Conservation (phyloP, 2,329 filamentous ascomycete species). For the Curvularia spicifera region DNA sequence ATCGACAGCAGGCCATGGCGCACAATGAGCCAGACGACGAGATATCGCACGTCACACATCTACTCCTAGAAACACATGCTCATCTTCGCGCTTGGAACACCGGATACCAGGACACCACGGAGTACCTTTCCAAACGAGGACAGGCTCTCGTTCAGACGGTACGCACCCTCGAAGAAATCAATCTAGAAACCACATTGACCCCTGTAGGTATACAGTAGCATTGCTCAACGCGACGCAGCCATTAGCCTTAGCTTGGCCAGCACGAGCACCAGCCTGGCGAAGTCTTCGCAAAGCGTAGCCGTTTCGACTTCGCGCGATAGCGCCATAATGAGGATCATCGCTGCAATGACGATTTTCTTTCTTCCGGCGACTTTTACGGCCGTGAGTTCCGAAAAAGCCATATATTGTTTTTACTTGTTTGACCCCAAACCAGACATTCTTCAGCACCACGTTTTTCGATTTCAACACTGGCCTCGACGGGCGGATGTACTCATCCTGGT, state of each 20-base stretch:
- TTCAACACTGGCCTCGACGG: conserved; percentile 18
- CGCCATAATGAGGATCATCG: conserved; percentile 31
- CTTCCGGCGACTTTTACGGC: conserved; percentile 35
- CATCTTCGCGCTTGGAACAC: conserved; percentile 20
- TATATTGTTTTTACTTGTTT: background rate
- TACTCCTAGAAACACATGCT: conserved; percentile 16
- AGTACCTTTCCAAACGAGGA: conserved; percentile 24
- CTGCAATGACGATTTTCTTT: conserved; percentile 35
- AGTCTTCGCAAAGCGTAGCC: conserved; percentile 22
- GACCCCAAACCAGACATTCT: conserved; percentile 24
- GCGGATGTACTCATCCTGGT: conserved; percentile 24
- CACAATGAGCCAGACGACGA: conserved; percentile 11
- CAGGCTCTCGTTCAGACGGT: conserved; percentile 29
- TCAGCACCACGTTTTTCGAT: conserved; percentile 31
- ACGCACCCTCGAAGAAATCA: background rate
- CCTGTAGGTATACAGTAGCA: conserved; percentile 27
- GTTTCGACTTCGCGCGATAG: conserved; percentile 27
- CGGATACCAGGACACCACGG: conserved; percentile 18
- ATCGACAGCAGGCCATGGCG: conserved; percentile 7
- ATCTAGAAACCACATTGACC: background rate
- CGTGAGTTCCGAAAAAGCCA: conserved; percentile 10
- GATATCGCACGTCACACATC: background rate
- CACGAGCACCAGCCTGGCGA: conserved; percentile 17
- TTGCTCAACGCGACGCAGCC: conserved; percentile 30
- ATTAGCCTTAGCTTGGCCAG: conserved; percentile 11